Conservation (phyloP, 2,329 filamentous ascomycete genomes). For the Aschersonia sp. region DNA sequence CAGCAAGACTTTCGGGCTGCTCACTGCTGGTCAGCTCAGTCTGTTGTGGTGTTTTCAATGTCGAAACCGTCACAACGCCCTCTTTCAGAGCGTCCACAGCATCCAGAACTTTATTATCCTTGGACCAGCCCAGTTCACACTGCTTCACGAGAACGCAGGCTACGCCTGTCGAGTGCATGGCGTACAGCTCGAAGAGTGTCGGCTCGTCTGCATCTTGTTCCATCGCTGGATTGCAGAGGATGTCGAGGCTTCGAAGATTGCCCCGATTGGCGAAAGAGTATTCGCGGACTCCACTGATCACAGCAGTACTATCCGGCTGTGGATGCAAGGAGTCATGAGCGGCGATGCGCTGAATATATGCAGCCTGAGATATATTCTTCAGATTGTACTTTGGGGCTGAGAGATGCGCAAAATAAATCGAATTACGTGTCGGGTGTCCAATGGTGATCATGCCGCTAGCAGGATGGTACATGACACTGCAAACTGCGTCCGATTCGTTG, state of each 20-base stretch:
- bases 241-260: constrained; percentile 75
- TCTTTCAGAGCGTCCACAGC: constrained; percentile 62
- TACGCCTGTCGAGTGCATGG: constrained; percentile 96
- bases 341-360: constrained; percentile 68
- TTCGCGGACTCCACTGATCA: constrained; percentile 92
- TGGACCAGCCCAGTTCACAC: constrained; percentile 80
- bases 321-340: constrained; percentile 59
- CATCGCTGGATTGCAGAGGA: constrained; percentile 59
- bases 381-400: constrained; percentile 89
- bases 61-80: constrained; percentile 60
- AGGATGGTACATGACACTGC: constrained; percentile 89
- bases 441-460: constrained; percentile 86
- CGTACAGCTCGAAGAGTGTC: constrained; percentile 84
- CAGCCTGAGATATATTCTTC: constrained; percentile 69
- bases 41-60: constrained; percentile 42
- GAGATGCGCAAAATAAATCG: constrained; percentile 90
- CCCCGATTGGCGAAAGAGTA: constrained; percentile 84
- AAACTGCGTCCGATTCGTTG: constrained; percentile 94
- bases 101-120: constrained; percentile 74
- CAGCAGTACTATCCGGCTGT: constrained; percentile 84
- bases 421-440: constrained; percentile 92
- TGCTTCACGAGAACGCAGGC: constrained; percentile 77
- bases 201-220: constrained; percentile 51
- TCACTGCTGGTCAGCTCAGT: constrained; percentile 17
- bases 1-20: constrained; percentile 19